A percentile compares a stretch with the other conserved stretches of the same genome.
phyloP scores from a whole-genome alignment of 129 eudicot species.

The Tagetes erecta region DNA sequence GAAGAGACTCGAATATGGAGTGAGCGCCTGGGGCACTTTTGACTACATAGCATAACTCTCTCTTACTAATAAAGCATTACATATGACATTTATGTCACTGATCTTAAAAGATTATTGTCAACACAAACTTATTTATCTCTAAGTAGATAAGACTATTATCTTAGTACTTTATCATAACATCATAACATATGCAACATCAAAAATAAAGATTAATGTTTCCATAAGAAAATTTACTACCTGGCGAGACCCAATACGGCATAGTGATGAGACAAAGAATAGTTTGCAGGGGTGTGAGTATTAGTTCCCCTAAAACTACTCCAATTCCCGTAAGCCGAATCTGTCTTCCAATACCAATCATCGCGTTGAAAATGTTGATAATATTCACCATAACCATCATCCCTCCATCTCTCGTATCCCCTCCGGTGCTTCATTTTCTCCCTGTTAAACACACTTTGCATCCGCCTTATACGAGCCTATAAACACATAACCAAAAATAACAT shows the following conservation, averaged over 20 bases:
- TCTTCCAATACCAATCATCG: slow-evolving; percentile 88
- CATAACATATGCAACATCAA: neutral
- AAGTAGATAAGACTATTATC: neutral
- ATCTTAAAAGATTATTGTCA: neutral
- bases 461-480: slow-evolving; percentile 77
- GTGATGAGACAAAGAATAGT: slow-evolving; percentile 71
- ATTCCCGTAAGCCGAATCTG: slow-evolving; percentile 52
- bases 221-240: slow-evolving; percentile 64
- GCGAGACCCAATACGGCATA: slow-evolving; percentile 89
- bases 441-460: slow-evolving; percentile 91
- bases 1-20: too few species aligned
- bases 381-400: slow-evolving; percentile 51
- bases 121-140: neutral
- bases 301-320: slow-evolving; percentile 49
- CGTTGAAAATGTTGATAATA: slow-evolving; percentile 82
- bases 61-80: neutral
- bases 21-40: neutral
- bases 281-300: slow-evolving; percentile 36
- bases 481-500: neutral
- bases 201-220: neutral
- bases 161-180: neutral
- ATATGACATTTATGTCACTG: neutral
- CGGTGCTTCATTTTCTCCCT: slow-evolving; percentile 75
- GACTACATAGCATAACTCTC: neutral
- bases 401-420: slow-evolving; percentile 80